A percentile compares a stretch with the other conserved stretches of the same genome.
Conservation (phyloP, 352 stramenopile species). For the Phytopythium montanum region DNA sequence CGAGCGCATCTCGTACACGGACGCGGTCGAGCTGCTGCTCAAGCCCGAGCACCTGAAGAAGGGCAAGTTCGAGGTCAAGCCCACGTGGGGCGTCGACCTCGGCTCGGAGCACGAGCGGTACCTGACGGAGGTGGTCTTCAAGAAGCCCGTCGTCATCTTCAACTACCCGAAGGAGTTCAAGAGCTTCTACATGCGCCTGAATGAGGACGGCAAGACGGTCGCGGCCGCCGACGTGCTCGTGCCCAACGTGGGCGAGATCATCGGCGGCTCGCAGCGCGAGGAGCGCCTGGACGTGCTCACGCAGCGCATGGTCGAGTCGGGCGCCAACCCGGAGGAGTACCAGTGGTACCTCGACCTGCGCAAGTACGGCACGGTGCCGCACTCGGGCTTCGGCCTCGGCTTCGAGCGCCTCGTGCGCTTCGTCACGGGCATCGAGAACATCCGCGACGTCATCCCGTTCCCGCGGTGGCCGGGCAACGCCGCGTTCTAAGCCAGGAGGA, state of each 20-base stretch:
- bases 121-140: slow-evolving; percentile 85
- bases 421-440: slow-evolving; percentile 98
- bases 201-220: slow-evolving; percentile 94
- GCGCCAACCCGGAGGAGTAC: slow-evolving; percentile 19
- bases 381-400: slow-evolving; percentile 97
- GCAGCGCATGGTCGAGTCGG: slow-evolving; percentile 31
- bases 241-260: slow-evolving; percentile 95
- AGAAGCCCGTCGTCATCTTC: slow-evolving; percentile 94
- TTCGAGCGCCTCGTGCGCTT: slow-evolving; percentile 98
- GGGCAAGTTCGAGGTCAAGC: slow-evolving; percentile 84
- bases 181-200: slow-evolving; percentile 99
- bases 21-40: slow-evolving; percentile 93
- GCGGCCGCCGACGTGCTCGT: slow-evolving; percentile 97
- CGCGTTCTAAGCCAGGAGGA: slow-evolving; percentile 50
- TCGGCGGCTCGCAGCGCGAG: slow-evolving; percentile 96
- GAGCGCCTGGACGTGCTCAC: slow-evolving; percentile 87
- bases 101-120: slow-evolving; percentile 97
- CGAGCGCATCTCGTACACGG: slow-evolving; percentile 91
- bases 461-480: slow-evolving; percentile 96
- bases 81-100: slow-evolving; percentile 95
- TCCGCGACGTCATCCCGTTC: slow-evolving; percentile 97
- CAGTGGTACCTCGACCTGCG: slow-evolving; percentile 98
- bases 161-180: slow-evolving; percentile 98
- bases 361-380: slow-evolving; percentile 95
- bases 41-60: slow-evolving; percentile 56